Evolutionary conservation across 2,329 filamentous ascomycete species (phyloP), one percentile per base, ranked within the genome.

Genomic region (Penicillium glabrum): DNA sequence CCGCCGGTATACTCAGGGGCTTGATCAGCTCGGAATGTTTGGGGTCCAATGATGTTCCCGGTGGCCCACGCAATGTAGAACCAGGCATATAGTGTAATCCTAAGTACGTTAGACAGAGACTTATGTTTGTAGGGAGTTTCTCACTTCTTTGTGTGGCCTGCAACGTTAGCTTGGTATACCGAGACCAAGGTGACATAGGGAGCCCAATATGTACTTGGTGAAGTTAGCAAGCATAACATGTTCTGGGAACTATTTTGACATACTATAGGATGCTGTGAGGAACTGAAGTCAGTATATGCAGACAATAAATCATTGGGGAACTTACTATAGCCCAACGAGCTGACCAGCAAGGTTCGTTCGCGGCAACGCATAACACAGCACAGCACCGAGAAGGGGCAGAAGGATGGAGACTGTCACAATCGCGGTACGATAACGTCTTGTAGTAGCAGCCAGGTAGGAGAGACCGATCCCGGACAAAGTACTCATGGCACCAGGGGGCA

Each of bases 21-120:
- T 52, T 78, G 73, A 26, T 70, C 67, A 13, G 67, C 67, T 16
- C 71, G 67, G 57, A 78, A 49, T 7, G 27, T 49, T 19, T 77
- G 75, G 1, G 76, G 76, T 0, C 76, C 77, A 49, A 78, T 77
- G 1, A 78, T 60, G 56, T 78, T 78, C 4, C 74, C 66, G 62
- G 75, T 69, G 3, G 72, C 72, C 55, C 75, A 79, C 4, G 72
- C 76, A 35, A 79, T 72, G 37, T 72, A 72, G 3, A 77, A 65
- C 24, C 76, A 70, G 24, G 72, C 72, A 53, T 73, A 76, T 13
- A 73, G 67, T 6, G 76, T 65, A 16, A 67, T 71, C 54, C 46
- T 49, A n/a, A 31, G 6, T 10, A n/a, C 2, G 14, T 46, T n/a
- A 46, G 24, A 29, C 7, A 1, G n/a, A 26, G 3, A 11, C 13